Percentiles rank a stretch among this genome's conserved stretches.
Conservation (phyloP, 2,329 filamentous ascomycete species). For the Calonectria pteridis region DNA sequence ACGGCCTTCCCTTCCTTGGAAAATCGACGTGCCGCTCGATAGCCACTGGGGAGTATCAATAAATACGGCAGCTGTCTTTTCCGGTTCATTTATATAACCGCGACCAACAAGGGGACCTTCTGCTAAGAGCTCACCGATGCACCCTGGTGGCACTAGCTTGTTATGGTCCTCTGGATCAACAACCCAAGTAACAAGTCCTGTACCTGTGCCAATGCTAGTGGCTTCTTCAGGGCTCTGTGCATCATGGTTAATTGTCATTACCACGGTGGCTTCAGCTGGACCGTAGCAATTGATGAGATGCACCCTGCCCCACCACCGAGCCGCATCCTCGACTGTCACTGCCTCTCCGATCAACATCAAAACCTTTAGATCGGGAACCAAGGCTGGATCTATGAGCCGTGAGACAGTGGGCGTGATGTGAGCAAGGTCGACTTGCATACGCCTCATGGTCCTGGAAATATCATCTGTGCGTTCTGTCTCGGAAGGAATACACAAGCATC, state of each 20-base stretch:
- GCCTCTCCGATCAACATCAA: background rate
- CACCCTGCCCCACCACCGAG: background rate
- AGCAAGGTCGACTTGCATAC: slow-evolving; percentile 44
- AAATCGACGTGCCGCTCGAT: slow-evolving; percentile 33
- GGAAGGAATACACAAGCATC: slow-evolving; percentile 64
- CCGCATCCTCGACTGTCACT: background rate
- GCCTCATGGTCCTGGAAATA: slow-evolving; percentile 57
- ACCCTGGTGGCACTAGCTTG: slow-evolving; percentile 35
- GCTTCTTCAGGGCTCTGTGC: slow-evolving; percentile 16
- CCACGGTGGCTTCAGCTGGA: background rate
- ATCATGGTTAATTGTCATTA: slow-evolving; percentile 49
- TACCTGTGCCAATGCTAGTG: slow-evolving; percentile 25
- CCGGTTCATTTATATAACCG: slow-evolving; percentile 27
- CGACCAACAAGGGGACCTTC: slow-evolving; percentile 20
- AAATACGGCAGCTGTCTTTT: slow-evolving; percentile 30
- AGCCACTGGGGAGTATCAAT: slow-evolving; percentile 60
- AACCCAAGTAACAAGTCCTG: slow-evolving; percentile 49
- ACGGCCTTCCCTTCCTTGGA: background rate
- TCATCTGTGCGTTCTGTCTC: slow-evolving; percentile 63
- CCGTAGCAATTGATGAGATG: background rate
- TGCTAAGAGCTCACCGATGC: slow-evolving; percentile 13
- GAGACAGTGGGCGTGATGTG: slow-evolving; percentile 60
- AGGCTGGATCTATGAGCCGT: slow-evolving; percentile 31
- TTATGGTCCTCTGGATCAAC: slow-evolving; percentile 50
- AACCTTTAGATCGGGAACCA: background rate